Conservation (phyloP, 306 rosid genomes). For the Phaseolus lunatus region DNA sequence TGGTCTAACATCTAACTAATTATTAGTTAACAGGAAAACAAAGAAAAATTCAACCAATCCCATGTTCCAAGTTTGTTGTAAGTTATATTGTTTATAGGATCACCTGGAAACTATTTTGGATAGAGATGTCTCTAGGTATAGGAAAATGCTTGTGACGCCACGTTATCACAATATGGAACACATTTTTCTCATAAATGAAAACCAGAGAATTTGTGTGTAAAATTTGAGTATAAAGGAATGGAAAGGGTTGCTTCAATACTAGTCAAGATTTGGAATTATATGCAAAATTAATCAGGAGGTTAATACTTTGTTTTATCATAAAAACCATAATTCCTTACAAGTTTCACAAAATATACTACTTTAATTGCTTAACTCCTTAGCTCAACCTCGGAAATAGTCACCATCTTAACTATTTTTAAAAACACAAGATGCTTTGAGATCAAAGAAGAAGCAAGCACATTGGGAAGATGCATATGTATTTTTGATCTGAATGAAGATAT, state of each 20-base stretch:
- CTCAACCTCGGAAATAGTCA: conserved; percentile 25
- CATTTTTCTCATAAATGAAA: conserved; percentile 1
- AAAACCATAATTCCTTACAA: conserved; percentile 1
- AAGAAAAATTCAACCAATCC: conserved; percentile 13
- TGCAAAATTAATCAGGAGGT: not conserved
- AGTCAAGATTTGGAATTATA: conserved; percentile 15
- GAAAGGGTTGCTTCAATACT: conserved; percentile 28
- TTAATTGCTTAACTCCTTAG: not conserved
- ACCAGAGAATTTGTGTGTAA: not conserved
- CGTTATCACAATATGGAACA: not conserved
- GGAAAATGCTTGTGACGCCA: not conserved
- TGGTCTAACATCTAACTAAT: conserved; percentile 26
- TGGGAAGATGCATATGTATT: not conserved
- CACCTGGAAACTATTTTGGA: conserved; percentile 45
- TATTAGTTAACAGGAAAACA: not conserved
- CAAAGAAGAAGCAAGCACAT: conserved; percentile 25
- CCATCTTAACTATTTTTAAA: not conserved
- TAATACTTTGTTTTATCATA: conserved; percentile 21
- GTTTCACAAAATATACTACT: conserved; percentile 13
- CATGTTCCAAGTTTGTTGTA: conserved; percentile 12
- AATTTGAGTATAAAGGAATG: conserved; percentile 6
- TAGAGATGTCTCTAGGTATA: conserved; percentile 34
- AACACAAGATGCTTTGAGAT: conserved; percentile 38
- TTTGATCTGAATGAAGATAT: not conserved
- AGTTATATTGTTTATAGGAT: conserved; percentile 28